A percentile compares a stretch with the other conserved stretches of the same genome.
Conservation (phyloP, 2,329 filamentous ascomycete genomes). For the Tolypocladium paradoxum region DNA sequence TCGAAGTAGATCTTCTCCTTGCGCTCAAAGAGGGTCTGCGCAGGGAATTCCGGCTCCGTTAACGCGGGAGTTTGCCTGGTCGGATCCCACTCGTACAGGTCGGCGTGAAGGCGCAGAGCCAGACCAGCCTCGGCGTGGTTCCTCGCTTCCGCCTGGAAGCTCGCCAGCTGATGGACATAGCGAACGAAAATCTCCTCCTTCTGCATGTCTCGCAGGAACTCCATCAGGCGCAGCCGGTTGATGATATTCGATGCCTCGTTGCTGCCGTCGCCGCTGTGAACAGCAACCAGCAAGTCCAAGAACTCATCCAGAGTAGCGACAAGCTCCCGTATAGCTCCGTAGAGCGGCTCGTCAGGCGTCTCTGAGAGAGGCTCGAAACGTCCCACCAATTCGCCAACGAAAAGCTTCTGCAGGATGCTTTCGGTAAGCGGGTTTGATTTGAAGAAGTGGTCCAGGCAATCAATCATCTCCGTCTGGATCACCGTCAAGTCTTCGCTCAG, state of each 20-base stretch:
- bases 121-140: conserved; percentile 84
- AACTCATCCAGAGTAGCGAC: conserved; percentile 83
- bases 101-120: conserved; percentile 80
- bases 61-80: conserved; percentile 54
- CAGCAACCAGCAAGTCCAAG: conserved; percentile 79
- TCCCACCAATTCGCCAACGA: conserved; percentile 74
- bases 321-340: conserved; percentile 64
- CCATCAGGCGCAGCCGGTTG: conserved; percentile 84
- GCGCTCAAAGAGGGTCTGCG: conserved; percentile 81
- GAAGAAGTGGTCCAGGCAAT: conserved; percentile 82
- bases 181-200: conserved; percentile 95
- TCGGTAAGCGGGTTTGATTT: conserved; percentile 82
- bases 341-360: conserved; percentile 60
- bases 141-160: conserved; percentile 61
- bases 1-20: conserved; percentile 88
- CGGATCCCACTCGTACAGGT: conserved; percentile 86
- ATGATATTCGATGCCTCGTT: conserved; percentile 75
- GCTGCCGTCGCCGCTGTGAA: conserved; percentile 64
- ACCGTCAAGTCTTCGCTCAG: conserved; percentile 83
- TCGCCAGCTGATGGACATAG: conserved; percentile 85
- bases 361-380: conserved; percentile 64
- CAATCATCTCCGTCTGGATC: conserved; percentile 93
- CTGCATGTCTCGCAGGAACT: conserved; percentile 92
- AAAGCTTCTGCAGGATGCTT: conserved; percentile 83
- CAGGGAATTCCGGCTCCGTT: conserved; percentile 64